Conservation (phyloP, 2,329 filamentous ascomycete species). For the Curvularia eragrostidis region DNA sequence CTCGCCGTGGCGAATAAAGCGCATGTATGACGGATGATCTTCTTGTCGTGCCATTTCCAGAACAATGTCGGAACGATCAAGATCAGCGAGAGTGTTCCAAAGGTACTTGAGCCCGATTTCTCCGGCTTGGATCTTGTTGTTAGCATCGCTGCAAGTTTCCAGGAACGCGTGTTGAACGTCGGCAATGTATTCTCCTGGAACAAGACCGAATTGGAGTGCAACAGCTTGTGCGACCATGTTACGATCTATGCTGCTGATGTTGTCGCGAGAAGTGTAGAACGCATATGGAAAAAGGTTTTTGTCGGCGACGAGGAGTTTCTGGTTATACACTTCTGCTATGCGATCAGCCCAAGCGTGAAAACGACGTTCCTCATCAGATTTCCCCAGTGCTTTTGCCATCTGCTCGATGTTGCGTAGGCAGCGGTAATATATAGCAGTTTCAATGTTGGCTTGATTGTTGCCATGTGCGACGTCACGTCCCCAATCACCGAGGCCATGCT, state of each 20-base stretch:
- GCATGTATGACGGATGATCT: constrained; percentile 59
- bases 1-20: constrained; percentile 55
- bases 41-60: constrained; percentile 56
- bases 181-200: constrained; percentile 31
- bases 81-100: constrained; percentile 52
- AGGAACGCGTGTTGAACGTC: constrained; percentile 42
- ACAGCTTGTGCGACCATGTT: constrained; percentile 52
- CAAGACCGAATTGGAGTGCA: constrained; percentile 47
- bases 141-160: constrained; percentile 28
- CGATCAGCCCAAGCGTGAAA: constrained; percentile 33
- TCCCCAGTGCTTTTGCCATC: constrained; percentile 41
- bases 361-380: constrained; percentile 14
- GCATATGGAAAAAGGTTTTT: constrained; percentile 43
- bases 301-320: constrained; percentile 27
- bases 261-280: constrained; percentile 51
- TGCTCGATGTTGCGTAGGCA: constrained; percentile 40
- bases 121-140: constrained; percentile 49
- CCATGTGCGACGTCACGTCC: constrained; percentile 54
- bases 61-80: constrained; percentile 49
- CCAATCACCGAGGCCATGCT: constrained; percentile 56
- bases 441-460: constrained; percentile 56
- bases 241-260: constrained; percentile 41
- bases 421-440: constrained; percentile 55
- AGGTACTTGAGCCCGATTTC: constrained; percentile 55
- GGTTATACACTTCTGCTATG: constrained; percentile 31